Conservation (phyloP, 2,329 filamentous ascomycete species). For the Epicoccum sorghinum region DNA sequence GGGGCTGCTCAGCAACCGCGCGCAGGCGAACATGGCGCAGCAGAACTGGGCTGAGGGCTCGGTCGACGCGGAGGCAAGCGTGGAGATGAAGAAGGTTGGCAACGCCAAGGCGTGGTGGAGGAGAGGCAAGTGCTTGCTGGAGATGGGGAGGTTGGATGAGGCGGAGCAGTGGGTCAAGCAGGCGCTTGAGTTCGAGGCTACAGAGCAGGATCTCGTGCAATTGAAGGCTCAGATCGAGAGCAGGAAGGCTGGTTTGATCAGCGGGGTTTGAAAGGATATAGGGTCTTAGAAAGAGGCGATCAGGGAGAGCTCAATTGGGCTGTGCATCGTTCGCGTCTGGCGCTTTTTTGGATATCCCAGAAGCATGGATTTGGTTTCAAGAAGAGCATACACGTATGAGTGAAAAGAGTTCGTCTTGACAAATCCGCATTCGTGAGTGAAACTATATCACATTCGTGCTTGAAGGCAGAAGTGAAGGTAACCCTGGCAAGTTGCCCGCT, state of each 20-base stretch:
- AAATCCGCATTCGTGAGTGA: too few species aligned
- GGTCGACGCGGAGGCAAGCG: constrained; percentile 85
- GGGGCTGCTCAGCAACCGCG: constrained; percentile 81
- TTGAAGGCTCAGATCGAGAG: constrained; percentile 54
- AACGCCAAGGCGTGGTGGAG: constrained; percentile 98
- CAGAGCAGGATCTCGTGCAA: constrained; percentile 48
- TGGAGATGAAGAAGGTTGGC: constrained; percentile 82
- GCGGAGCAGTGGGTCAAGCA: constrained; percentile 77
- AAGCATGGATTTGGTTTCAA: constrained; percentile 10
- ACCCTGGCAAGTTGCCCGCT: too few species aligned
- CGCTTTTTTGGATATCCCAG: constrained; percentile 12
- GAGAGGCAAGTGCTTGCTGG: constrained; percentile 79
- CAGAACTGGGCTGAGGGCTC: constrained; percentile 83
- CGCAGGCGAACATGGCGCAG: constrained; percentile 86
- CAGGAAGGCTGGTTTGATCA: constrained; percentile 40
- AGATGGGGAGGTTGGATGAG: constrained; percentile 90
- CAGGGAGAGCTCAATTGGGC: not conserved
- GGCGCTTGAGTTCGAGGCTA: constrained; percentile 82
- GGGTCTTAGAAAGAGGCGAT: not conserved
- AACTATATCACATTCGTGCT: too few species aligned
- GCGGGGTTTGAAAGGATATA: not conserved
- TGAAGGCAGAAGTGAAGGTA: too few species aligned
- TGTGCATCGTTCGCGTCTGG: constrained; percentile 33
- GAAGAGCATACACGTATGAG: not conserved
- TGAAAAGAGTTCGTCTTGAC: not conserved